Evolutionary conservation across 2,329 filamentous ascomycete species (phyloP), one percentile per base, ranked within the genome.

Genomic region (Penicillium hesseltinei): DNA sequence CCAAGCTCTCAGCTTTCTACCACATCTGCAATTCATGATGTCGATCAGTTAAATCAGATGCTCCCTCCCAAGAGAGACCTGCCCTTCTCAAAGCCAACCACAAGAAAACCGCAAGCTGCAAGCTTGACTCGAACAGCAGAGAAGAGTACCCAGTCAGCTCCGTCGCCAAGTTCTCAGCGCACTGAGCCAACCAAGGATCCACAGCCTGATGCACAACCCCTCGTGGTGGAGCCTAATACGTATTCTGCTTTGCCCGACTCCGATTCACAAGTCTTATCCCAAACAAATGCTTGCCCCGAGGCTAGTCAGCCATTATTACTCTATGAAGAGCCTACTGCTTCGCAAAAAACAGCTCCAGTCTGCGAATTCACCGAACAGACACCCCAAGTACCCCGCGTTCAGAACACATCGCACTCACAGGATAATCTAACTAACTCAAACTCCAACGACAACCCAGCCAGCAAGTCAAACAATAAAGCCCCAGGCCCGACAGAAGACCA

Each of bases 41-140:
- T 63, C 7, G 60, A 71, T 25, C 58, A 65, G n/a, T 63, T 76
- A 5, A 68, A 70, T 33, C 61, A 73, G 45, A 64, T 71, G 51
- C 66, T 79, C n/a, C 77, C 77, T 17, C 77, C 77, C 21, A 77
- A 71, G 58, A 62, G 77, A 58, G 67, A 73, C 17, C 68, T 80
- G 0, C 77, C 77, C 3, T 80, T 79, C 54, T 52, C 66, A 27
- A 75, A 68, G 54, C 65, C 21, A 62, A 53, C 17, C 38, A 60
- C 29, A 70, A 69, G 51, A 65, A 59, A 48, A 11, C 19, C 19
- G 4, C 27, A 21, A 8, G 17, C 49, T 36, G 21, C 27, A 36
- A 43, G 29, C n/a, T 4, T 23, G 9, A 17, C 62, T 2, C 58
- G 38, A 47, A 33, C 57, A 23, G 17, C 31, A 17, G 31, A 39